Conservation (phyloP, 768 basidiomycete genomes). For the Calvatia gigantea region DNA sequence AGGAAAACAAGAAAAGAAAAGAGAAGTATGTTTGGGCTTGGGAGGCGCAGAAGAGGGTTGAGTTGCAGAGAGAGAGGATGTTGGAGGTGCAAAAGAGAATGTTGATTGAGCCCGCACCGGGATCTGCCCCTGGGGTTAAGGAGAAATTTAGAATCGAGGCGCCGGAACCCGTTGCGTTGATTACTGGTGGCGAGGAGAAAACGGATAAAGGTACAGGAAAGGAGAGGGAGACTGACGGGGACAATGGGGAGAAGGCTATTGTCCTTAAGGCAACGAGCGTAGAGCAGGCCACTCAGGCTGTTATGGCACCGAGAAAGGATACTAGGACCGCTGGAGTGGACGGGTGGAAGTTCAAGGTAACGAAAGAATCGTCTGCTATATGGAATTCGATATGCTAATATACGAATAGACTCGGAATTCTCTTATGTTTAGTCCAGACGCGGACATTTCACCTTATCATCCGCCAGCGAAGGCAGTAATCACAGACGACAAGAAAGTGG, state of each 20-base stretch:
- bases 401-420: conserved; percentile 80
- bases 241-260: conserved; percentile 21
- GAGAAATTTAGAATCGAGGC: conserved; percentile 66
- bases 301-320: conserved; percentile 80
- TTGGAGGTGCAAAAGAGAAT: conserved; percentile 65
- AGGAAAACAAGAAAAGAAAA: conserved; percentile 80
- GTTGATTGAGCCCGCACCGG: conserved; percentile 64
- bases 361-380: background rate
- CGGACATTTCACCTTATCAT: conserved; percentile 79
- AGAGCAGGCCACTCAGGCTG: conserved; percentile 37
- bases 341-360: conserved; percentile 82
- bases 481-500: conserved; percentile 23
- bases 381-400: background rate
- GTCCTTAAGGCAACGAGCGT: conserved; percentile 23
- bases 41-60: conserved; percentile 84
- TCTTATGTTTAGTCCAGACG: conserved; percentile 93
- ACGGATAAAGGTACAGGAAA: conserved; percentile 22
- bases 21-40: conserved; percentile 92
- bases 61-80: conserved; percentile 60
- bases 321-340: conserved; percentile 69
- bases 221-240: conserved; percentile 19
- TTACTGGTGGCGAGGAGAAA: conserved; percentile 34
- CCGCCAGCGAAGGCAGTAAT: conserved; percentile 22
- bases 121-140: conserved; percentile 49
- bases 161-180: conserved; percentile 51